These are phyloP conservation scores for Erythrophleum fordii DNA, from an alignment of 306 rosid species.

Conservation along the genomic window DNA sequence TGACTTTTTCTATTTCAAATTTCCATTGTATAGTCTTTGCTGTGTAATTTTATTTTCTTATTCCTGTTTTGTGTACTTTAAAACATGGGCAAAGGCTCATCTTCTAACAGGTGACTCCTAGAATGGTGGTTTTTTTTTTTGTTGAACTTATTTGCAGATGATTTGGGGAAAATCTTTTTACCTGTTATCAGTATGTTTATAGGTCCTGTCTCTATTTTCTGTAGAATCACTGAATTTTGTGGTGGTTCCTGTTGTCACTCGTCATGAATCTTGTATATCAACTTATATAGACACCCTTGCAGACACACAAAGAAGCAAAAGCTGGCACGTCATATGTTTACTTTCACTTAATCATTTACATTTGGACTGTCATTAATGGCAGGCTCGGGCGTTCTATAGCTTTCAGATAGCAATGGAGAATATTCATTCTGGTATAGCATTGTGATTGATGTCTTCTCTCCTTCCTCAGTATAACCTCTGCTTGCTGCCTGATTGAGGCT, in stretches of 20 bases:
- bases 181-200: not conserved
- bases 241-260: not conserved
- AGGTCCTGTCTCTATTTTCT: not conserved
- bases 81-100: not conserved
- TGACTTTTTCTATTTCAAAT: not conserved
- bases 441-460: constrained; percentile 13
- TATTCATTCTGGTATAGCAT: constrained; percentile 81
- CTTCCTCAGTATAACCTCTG: constrained; percentile 26
- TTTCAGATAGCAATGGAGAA: constrained; percentile 96
- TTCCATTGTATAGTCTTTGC: not conserved
- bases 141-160: not conserved
- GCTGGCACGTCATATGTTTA: not conserved
- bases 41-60: not conserved
- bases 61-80: not conserved
- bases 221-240: not conserved
- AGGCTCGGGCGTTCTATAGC: constrained; percentile 95
- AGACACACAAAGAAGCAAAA: not conserved
- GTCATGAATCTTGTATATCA: not conserved
- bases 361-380: constrained; percentile 32
- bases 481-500: constrained; percentile 36
- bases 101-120: not conserved
- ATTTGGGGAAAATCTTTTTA: not conserved
- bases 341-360: constrained; percentile 38
- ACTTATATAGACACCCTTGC: not conserved
- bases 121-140: not conserved